Base-by-base conservation (phyloP, 352 stramenopile genomes). In the Globisporangium parvum region DNA sequence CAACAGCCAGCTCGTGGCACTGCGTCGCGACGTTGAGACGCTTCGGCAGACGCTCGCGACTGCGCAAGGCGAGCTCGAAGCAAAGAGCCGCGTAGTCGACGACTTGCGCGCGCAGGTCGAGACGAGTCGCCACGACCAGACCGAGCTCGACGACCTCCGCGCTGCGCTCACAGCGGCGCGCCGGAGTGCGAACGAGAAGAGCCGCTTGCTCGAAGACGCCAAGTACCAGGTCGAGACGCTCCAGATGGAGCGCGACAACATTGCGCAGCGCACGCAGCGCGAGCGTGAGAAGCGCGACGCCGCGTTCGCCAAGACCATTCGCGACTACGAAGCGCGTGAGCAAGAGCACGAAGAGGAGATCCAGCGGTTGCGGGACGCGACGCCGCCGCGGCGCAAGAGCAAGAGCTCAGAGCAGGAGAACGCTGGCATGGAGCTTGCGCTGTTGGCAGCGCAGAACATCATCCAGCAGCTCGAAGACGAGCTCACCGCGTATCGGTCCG, bases 381-480 rank as follows among this genome's bases (percentile, higher is more conserved):
- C 41, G n/a, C 41, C 41, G 15, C 41, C 41, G 41, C 41, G 46
- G 26, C 51, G 59, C 15, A 57, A 59, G 39, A 60, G 59, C 48
- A 65, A 59, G 28, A 59, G 59, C 20, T 65, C 59, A 6, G 60
- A 67, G 54, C 51, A 69, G 60, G 44, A 66, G 66, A 53, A 76
- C 65, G 49, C 53, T 60, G 53, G 53, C 54, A 39, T 64, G 66
- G 47, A 71, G 56, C 62, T 40, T 26, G 72, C 65, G 45, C 44
- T 80, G 26, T 50, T 60, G 21, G 59, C 55, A 2, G 70, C 70
- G 11, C 61, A 77, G 39, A 63, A 60, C 20, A 69, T 66, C 11
- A 82, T 85, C 46, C 62, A 80, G 48, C 55, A 70, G 42, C 63
- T 85, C 47, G 72, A 85, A 35, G 47, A 55, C 26, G 66, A 80